These are phyloP conservation scores for Ophidiomyces ophidiicola DNA, from an alignment of 2,329 filamentous ascomycete species.

Conservation along the genomic window DNA sequence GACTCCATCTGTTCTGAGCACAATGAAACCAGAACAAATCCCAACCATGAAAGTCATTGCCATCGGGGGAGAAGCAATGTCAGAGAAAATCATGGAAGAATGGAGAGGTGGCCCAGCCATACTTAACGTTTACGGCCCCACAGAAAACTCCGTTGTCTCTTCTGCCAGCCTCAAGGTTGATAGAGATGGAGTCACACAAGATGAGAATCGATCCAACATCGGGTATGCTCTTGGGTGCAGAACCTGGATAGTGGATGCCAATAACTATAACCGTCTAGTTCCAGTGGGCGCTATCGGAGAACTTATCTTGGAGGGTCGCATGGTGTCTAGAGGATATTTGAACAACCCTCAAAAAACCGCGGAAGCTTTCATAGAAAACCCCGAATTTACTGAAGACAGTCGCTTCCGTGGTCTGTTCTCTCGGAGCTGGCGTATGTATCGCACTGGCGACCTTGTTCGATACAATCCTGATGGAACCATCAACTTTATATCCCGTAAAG, in stretches of 20 bases:
- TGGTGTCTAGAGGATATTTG: conserved; percentile 47
- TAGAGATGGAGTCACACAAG: conserved; percentile 18
- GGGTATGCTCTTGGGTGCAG: conserved; percentile 26
- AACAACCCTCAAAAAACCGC: conserved; percentile 44
- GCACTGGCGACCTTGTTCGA: conserved; percentile 20
- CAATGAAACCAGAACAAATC: conserved; percentile 34
- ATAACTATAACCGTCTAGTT: conserved; percentile 27
- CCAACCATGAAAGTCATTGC: conserved; percentile 35
- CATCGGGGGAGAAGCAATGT: conserved; percentile 36
- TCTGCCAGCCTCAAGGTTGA: conserved; percentile 21
- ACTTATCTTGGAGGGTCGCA: conserved; percentile 26
- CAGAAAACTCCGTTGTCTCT: conserved; percentile 30
- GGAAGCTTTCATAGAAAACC: conserved; percentile 43
- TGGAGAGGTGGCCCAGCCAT: conserved; percentile 34
- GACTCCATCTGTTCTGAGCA: conserved; percentile 47
- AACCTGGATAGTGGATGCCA: conserved; percentile 31
- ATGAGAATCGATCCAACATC: conserved; percentile 23
- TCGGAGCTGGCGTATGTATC: conserved; percentile 18
- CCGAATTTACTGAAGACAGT: conserved; percentile 19
- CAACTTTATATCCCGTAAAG: conserved; percentile 20
- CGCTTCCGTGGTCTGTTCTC: conserved; percentile 12
- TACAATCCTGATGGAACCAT: conserved; percentile 18
- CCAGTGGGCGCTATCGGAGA: conserved; percentile 41
- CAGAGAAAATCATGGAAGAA: conserved; percentile 31
- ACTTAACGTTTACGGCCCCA: conserved; percentile 35